These are phyloP conservation scores for Aspergillus viridinutans DNA, from an alignment of 2,329 filamentous ascomycete species.

Conservation along the genomic window DNA sequence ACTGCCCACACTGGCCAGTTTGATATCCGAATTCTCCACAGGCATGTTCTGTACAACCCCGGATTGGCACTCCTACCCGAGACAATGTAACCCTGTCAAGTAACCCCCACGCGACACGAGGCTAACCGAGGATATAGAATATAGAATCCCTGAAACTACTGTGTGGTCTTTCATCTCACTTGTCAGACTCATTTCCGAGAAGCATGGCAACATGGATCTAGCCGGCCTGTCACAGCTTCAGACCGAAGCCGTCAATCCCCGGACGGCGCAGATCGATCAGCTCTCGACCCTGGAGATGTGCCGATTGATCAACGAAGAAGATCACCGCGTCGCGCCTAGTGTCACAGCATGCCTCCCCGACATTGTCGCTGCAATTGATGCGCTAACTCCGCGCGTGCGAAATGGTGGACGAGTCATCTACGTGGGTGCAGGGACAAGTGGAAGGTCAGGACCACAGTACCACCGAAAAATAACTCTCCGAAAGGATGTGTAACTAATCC, in stretches of 20 bases:
- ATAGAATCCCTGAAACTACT: neutral
- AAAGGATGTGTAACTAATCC: neutral
- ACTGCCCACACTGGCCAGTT: neutral
- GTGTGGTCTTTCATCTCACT: neutral
- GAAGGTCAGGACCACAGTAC: constrained; percentile 28
- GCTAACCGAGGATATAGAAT: neutral
- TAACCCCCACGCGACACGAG: neutral
- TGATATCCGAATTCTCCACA: neutral
- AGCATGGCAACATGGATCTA: constrained; percentile 1
- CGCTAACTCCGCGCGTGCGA: constrained; percentile 27
- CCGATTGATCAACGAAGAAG: constrained; percentile 36
- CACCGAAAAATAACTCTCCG: too few relatives aligned
- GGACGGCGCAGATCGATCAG: constrained; percentile 33
- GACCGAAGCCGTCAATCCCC: constrained; percentile 36
- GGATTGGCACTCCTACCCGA: constrained; percentile 14
- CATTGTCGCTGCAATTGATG: constrained; percentile 34
- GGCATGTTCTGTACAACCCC: neutral
- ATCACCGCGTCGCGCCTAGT: constrained; percentile 29
- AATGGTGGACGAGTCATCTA: constrained; percentile 31
- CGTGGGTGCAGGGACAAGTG: constrained; percentile 44
- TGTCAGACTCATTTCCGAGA: neutral
- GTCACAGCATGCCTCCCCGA: constrained; percentile 28
- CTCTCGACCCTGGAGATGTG: constrained; percentile 39
- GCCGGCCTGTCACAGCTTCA: constrained; percentile 28
- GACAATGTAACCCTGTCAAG: constrained; percentile 3